A percentile compares a stretch with the other conserved stretches of the same genome.
Evolutionary conservation across 768 basidiomycete species (phyloP).

Genomic region (Mycena venus): DNA sequence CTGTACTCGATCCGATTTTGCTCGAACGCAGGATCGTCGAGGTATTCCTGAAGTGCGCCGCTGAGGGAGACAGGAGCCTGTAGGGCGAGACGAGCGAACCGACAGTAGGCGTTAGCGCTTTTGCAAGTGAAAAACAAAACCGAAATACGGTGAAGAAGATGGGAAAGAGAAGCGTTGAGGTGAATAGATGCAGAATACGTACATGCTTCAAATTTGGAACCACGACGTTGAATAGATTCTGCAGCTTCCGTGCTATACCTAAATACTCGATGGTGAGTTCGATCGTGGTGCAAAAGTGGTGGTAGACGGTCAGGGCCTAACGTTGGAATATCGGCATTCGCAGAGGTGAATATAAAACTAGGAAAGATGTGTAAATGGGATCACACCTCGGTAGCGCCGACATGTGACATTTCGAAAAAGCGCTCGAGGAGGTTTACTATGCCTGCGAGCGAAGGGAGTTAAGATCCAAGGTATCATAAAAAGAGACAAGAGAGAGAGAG

Average conservation of each 20-base stretch:
- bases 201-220: slow-evolving; percentile 96
- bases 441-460: not conserved
- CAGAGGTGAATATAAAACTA: too few species aligned
- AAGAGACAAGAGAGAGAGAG: too few species aligned
- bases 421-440: slow-evolving; percentile 68
- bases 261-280: slow-evolving; percentile 94
- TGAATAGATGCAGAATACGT: slow-evolving; percentile 40
- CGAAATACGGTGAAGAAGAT: too few species aligned
- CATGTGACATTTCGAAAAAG: slow-evolving; percentile 98
- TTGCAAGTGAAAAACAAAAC: too few species aligned
- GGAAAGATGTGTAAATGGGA: too few species aligned
- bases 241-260: slow-evolving; percentile 91
- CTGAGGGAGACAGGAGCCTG: slow-evolving; percentile 97
- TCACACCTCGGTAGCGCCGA: slow-evolving; percentile 78
- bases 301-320: slow-evolving; percentile 90
- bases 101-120: too few species aligned
- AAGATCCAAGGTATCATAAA: too few species aligned
- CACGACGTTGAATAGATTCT: slow-evolving; percentile 93
- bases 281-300: slow-evolving; percentile 94
- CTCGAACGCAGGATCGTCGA: slow-evolving; percentile 97
- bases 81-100: too few species aligned
- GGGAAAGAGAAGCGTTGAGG: too few species aligned
- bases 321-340: too few species aligned
- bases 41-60: slow-evolving; percentile 92
- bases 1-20: slow-evolving; percentile 95